These are phyloP conservation scores for Sporothrix phasma DNA, from an alignment of 2,329 filamentous ascomycete species.

Conservation along the genomic window DNA sequence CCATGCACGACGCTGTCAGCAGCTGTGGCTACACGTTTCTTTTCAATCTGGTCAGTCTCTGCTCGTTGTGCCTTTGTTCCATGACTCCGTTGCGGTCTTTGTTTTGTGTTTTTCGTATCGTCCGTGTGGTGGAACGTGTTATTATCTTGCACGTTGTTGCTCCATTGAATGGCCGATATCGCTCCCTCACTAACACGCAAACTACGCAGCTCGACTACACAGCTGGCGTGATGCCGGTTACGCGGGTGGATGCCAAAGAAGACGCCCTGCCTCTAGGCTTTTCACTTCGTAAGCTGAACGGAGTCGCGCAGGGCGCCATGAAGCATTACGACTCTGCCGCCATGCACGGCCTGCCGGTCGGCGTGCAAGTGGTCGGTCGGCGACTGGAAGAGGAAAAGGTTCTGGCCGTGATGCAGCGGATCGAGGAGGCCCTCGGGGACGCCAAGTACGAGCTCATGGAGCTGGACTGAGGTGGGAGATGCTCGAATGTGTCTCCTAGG, in stretches of 20 bases:
- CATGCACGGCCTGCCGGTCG: constrained; percentile 84
- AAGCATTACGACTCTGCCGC: constrained; percentile 70
- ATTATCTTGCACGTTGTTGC: neutral
- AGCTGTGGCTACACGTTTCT: constrained; percentile 90
- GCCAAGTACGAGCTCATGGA: constrained; percentile 44
- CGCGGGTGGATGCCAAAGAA: constrained; percentile 62
- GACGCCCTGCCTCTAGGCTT: constrained; percentile 57
- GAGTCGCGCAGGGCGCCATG: constrained; percentile 72
- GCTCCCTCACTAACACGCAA: constrained; percentile 11
- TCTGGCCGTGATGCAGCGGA: constrained; percentile 63
- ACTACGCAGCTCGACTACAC: constrained; percentile 66
- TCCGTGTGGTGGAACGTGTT: too few relatives aligned
- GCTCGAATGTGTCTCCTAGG: too few relatives aligned
- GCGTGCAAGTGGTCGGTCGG: constrained; percentile 71
- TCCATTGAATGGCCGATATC: constrained; percentile 2
- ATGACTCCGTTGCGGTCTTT: constrained; percentile 13
- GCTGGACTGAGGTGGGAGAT: constrained; percentile 29
- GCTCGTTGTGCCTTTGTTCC: neutral
- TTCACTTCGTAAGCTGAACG: constrained; percentile 57
- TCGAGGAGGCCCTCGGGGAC: constrained; percentile 62
- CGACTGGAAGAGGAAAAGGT: constrained; percentile 84
- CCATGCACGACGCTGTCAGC: constrained; percentile 75
- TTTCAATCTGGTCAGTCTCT: constrained; percentile 63
- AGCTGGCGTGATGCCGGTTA: constrained; percentile 72
- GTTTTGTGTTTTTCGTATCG: neutral